These are phyloP conservation scores for Ettlia oleoabundans DNA, from an alignment of 139 green algal species.

Conservation along the genomic window DNA sequence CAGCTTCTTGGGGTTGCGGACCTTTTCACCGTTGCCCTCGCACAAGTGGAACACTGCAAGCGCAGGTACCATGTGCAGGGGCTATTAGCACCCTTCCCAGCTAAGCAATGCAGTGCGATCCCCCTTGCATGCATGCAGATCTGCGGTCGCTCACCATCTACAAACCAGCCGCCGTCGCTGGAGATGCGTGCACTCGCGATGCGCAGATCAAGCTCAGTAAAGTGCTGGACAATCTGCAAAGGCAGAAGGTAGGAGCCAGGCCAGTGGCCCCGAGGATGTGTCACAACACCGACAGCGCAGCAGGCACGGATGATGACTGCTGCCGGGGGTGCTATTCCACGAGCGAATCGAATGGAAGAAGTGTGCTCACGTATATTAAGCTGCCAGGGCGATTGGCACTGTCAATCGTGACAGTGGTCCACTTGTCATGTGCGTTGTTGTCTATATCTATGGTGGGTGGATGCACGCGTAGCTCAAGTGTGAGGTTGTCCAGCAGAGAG, in stretches of 20 bases:
- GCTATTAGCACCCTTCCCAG: too few relatives aligned
- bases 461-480: constrained; percentile 80
- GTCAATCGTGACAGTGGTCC: constrained; percentile 91
- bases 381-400: constrained; percentile 94
- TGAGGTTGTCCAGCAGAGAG: constrained; percentile 81
- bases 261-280: too few relatives aligned
- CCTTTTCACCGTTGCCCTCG: constrained; percentile 77
- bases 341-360: too few relatives aligned
- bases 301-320: not conserved
- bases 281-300: not conserved
- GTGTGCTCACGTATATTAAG: constrained; percentile 81
- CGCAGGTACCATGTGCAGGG: not conserved
- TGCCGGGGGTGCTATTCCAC: too few relatives aligned
- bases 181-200: constrained; percentile 87
- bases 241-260: not conserved
- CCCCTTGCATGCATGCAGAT: not conserved
- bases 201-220: constrained; percentile 91
- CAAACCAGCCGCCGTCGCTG: constrained; percentile 96
- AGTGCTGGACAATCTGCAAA: constrained; percentile 93
- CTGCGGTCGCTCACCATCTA: constrained; percentile 81
- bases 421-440: constrained; percentile 74
- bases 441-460: constrained; percentile 85
- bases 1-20: constrained; percentile 82
- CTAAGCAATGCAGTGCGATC: too few relatives aligned
- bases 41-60: constrained; percentile 89